phyloP scores from a whole-genome alignment of 75 land plant genomes.

The Chamaecyparis obtusa region DNA sequence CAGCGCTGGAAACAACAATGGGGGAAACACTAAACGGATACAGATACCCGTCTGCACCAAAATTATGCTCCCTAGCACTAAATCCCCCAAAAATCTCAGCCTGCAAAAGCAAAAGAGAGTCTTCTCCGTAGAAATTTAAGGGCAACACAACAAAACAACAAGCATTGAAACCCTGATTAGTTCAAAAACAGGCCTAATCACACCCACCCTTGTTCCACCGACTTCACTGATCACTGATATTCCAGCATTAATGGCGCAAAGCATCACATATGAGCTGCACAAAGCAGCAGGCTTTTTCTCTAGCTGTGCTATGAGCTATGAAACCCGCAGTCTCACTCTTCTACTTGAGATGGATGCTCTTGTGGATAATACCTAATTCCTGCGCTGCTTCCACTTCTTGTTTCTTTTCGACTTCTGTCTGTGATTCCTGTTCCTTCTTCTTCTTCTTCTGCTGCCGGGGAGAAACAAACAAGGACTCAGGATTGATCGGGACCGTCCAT shows the following conservation, averaged over 20 bases:
- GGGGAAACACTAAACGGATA: neutral
- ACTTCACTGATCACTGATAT: neutral
- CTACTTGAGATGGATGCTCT: no score
- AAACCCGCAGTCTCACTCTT: neutral
- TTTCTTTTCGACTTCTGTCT: neutral
- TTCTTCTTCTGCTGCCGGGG: conserved; percentile 1
- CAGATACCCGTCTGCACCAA: neutral
- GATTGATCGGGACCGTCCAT: conserved; percentile 6
- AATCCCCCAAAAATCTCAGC: neutral
- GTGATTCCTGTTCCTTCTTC: neutral
- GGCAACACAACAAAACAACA: neutral
- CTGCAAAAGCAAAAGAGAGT: neutral
- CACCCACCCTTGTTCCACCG: neutral
- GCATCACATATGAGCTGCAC: no score
- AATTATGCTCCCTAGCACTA: neutral
- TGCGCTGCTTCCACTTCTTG: neutral
- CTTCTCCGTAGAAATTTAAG: neutral
- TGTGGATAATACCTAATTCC: no score
- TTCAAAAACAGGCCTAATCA: neutral
- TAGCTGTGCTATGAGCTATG: neutral
- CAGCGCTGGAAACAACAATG: neutral
- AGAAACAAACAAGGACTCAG: neutral
- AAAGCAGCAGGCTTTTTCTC: neutral
- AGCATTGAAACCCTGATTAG: neutral
- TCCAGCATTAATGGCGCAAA: neutral